Base-by-base conservation (phyloP, 164 flowering plant genomes). In the Saururus chinensis region DNA sequence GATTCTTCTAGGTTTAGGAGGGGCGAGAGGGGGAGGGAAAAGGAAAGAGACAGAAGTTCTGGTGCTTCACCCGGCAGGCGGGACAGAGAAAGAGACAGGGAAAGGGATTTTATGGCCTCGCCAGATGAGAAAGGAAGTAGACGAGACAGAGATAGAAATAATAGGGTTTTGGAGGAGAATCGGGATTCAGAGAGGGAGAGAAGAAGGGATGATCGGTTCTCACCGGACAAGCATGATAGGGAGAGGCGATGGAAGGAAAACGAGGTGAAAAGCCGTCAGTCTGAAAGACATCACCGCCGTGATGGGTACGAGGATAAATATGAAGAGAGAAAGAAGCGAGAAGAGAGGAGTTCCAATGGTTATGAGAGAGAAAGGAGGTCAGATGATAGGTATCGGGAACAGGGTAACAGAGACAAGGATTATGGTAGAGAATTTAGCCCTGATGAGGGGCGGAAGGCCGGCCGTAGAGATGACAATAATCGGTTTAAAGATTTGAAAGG, bases 271-370 rank as follows among this genome's bases (percentile, higher is more conserved):
- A 2, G 21, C 19, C 14, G 62, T 19, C 35, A 42, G 22, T 37
- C 49, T 2, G 62, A 60, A 11, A 60, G 6, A 41, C 22, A 21
- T 19, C 49, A 20, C n/a, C 4, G 53, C 24, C n/a, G 37, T 24
- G 20, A 53, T 12, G 22, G 24, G 9, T 53, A n/a, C 54, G 21
- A 19, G 54, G 9, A 25, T 19, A 40, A 12, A 19, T 13, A 19
- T 24, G 1, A 42, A 58, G 64, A 61, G 53, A 51, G 40, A 61
- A 40, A 26, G 40, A 24, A 21, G 25, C 23, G 51, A 20, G 19
- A 41, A 51, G 54, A 61, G 37, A 60, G 63, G n/a, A 26, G 22
- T 20, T 49, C 56, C n/a, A n/a, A n/a, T n/a, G n/a, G n/a, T n/a
- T n/a, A n/a, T n/a, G n/a, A n/a, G n/a, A n/a, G n/a, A n/a, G n/a